These are phyloP conservation scores for Dactylis glomerata DNA, from an alignment of 176 grass and related monocot species.

Conservation along the genomic window DNA sequence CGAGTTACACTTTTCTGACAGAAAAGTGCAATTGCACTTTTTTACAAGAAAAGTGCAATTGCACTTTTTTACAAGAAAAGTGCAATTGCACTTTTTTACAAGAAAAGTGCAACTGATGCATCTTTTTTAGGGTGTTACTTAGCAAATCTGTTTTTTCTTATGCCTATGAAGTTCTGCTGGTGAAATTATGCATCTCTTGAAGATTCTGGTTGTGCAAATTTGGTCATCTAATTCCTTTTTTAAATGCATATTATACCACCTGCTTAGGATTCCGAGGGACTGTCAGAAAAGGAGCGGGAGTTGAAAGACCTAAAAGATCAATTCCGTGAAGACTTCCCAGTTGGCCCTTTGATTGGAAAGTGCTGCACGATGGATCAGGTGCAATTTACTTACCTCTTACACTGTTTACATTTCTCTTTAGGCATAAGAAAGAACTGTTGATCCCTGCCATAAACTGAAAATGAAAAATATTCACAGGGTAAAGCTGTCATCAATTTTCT, in stretches of 20 bases:
- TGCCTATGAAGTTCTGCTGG: neutral
- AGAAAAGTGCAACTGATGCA: too few relatives aligned
- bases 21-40: too few relatives aligned
- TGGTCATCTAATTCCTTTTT: slow-evolving; percentile 4
- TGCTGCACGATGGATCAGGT: slow-evolving; percentile 98
- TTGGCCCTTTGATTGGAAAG: slow-evolving; percentile 88
- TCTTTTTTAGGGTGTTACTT: too few relatives aligned
- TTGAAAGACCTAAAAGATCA: slow-evolving; percentile 85
- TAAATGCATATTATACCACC: neutral
- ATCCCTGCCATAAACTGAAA: neutral
- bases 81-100: too few relatives aligned
- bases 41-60: too few relatives aligned
- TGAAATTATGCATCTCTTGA: neutral
- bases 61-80: too few relatives aligned
- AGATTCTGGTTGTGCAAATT: neutral
- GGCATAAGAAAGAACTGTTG: neutral
- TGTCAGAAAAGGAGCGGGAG: slow-evolving; percentile 78
- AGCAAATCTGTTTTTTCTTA: too few relatives aligned
- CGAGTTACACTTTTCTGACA: too few relatives aligned
- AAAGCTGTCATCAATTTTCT: slow-evolving; percentile 89
- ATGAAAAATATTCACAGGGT: slow-evolving; percentile 44
- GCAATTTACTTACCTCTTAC: neutral
- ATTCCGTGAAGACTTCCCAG: slow-evolving; percentile 75
- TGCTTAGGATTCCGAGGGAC: slow-evolving; percentile 73
- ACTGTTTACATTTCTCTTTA: neutral